Base-by-base conservation (phyloP, 2,329 filamentous ascomycete genomes). In the Fusarium chlamydosporum region DNA sequence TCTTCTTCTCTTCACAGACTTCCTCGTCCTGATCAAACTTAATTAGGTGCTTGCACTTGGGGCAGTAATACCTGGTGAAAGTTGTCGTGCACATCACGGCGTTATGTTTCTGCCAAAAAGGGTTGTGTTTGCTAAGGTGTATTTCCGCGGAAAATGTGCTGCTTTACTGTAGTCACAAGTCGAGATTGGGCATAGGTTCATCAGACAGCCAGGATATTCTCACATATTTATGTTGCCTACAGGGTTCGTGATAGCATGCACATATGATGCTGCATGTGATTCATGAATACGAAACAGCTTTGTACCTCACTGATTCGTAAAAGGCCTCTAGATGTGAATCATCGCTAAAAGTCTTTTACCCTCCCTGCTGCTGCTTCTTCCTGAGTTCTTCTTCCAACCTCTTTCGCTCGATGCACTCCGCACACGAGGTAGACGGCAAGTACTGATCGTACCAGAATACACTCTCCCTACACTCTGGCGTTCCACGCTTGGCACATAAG, bases 71-170 rank as follows among this genome's bases (percentile, higher is more conserved):
- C 13, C 18, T 34, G 4, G 65, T 11, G 10, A 61, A 47, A 0
- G 40, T 51, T 9, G 43, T 51, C 4, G 9, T 61, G 15, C 29
- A 66, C 38, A 52, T 61, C 3, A 13, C 23, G 15, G 29, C 10
- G 29, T 29, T 8, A 29, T 11, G 10, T 3, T 3, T 29, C 7
- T 29, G 10, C 29, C 29, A 11, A 29, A 9, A 10, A 8, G 29
- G 10, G 11, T 29, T 29, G 11, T 29, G 23, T 23, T 23, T 23
- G 23, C 6, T 6, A 23, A 23, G 23, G 23, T 23, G 23, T 23
- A 23, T 23, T 23, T 23, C 6, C 23, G 23, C 23, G 23, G 5
- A 23, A 23, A 23, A 23, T 23, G 23, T 23, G 23, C 23, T 23
- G 29, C 29, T 29, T 29, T 29, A 9, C 3, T 4, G 23, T 23